phyloP scores from a whole-genome alignment of 257 asterid genomes.

The Solanum arcanum region DNA sequence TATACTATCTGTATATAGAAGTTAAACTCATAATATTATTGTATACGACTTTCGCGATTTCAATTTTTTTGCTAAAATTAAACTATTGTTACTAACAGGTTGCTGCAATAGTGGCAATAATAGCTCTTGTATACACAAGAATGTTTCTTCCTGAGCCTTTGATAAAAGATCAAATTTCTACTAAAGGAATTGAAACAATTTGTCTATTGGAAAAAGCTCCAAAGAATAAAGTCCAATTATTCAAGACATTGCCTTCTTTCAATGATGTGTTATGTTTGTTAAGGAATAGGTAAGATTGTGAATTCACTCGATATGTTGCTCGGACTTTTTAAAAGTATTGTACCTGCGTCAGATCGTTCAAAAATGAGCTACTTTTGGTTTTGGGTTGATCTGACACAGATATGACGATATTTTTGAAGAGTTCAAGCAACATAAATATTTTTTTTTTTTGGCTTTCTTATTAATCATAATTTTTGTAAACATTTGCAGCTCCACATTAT shows the following conservation, averaged over 20 bases:
- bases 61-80: neutral
- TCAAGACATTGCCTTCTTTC: conserved; percentile 48
- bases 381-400: neutral
- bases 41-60: neutral
- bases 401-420: neutral
- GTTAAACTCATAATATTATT: neutral
- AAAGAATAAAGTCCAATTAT: conserved; percentile 24
- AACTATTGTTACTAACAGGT: conserved; percentile 24
- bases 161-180: neutral
- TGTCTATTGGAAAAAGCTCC: conserved; percentile 55
- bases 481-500: conserved; percentile 54
- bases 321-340: neutral
- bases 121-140: conserved; percentile 69
- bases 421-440: neutral
- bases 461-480: neutral
- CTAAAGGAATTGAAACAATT: conserved; percentile 31
- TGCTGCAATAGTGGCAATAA: conserved; percentile 49
- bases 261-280: conserved; percentile 49
- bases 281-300: conserved; percentile 39
- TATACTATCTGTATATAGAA: neutral
- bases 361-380: neutral
- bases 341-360: accelerated
- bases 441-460: neutral
- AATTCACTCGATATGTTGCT: neutral
- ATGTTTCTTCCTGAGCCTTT: conserved; percentile 61